Percentiles rank a stretch among this genome's conserved stretches.
phyloP scores from a whole-genome alignment of 73 alveolate genomes.

The Stentor coeruleus region DNA sequence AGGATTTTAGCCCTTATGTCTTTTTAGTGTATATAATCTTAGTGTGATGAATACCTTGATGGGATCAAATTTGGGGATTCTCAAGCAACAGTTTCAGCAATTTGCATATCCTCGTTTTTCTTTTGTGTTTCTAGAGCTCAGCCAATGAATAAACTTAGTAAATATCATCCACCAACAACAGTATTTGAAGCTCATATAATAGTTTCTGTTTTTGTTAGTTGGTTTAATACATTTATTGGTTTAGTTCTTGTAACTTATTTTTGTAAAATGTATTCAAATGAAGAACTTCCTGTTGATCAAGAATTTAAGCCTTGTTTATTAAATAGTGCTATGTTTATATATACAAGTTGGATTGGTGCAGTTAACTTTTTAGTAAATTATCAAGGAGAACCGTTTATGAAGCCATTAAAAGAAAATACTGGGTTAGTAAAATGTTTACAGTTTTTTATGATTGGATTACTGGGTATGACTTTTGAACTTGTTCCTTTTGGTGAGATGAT shows the following conservation, averaged over 20 bases:
- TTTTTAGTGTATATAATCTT: slow-evolving; percentile 74
- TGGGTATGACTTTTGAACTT: neutral
- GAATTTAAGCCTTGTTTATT: slow-evolving; percentile 90
- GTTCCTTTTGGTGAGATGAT: neutral
- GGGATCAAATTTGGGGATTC: slow-evolving; percentile 89
- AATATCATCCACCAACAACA: slow-evolving; percentile 67
- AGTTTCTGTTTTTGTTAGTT: slow-evolving; percentile 62
- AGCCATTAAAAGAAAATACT: neutral
- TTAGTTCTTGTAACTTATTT: slow-evolving; percentile 53
- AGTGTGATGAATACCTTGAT: slow-evolving; percentile 73
- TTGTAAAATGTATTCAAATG: slow-evolving; percentile 62
- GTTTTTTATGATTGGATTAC: neutral
- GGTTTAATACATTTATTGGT: slow-evolving; percentile 62
- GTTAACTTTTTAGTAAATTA: slow-evolving; percentile 79
- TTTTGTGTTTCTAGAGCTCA: slow-evolving; percentile 71
- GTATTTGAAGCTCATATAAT: slow-evolving; percentile 66
- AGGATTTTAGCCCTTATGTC: slow-evolving; percentile 82
- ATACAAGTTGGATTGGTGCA: slow-evolving; percentile 68
- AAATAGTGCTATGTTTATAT: slow-evolving; percentile 79
- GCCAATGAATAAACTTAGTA: slow-evolving; percentile 69
- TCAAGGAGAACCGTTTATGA: slow-evolving; percentile 89
- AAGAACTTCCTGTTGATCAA: slow-evolving; percentile 65
- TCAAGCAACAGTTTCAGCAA: slow-evolving; percentile 76
- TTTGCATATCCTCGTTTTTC: slow-evolving; percentile 64
- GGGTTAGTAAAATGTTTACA: slow-evolving; percentile 16